These are phyloP conservation scores for Globisporangium splendens DNA, from an alignment of 352 stramenopile genomes.

Conservation along the genomic window DNA sequence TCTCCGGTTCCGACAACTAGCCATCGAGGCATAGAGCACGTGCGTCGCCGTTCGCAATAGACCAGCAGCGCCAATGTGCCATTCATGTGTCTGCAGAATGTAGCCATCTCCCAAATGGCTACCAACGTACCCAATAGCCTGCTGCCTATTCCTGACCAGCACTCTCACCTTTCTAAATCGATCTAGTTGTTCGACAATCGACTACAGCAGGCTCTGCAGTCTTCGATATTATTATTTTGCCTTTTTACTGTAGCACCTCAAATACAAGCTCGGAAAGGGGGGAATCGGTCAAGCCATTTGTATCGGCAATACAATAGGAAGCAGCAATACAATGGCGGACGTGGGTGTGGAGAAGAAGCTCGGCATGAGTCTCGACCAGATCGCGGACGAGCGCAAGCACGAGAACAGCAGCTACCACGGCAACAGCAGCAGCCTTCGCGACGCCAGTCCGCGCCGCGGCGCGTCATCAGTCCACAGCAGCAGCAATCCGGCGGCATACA, in stretches of 20 bases:
- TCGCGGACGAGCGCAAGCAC: constrained; percentile 48
- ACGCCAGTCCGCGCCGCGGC: not conserved
- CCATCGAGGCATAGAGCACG: no score
- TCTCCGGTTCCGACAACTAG: constrained; percentile 8
- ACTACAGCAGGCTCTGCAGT: not conserved
- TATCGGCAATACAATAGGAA: no score
- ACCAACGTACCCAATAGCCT: not conserved
- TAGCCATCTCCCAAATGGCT: not conserved
- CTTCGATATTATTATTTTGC: constrained; percentile 1
- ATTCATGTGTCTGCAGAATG: not conserved
- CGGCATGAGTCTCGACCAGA: constrained; percentile 69
- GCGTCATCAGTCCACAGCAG: not conserved
- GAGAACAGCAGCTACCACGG: constrained; percentile 10
- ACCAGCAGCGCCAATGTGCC: no score
- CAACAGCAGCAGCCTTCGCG: not conserved
- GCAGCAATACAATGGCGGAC: constrained; percentile 12
- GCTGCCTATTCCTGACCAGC: no score
- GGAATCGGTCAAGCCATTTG: no score
- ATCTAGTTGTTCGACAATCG: not conserved
- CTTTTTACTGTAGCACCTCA: no score
- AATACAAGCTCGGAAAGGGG: no score
- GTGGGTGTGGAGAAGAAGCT: constrained; percentile 59
- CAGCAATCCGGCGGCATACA: not conserved
- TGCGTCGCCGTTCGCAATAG: no score
- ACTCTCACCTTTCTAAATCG: not conserved